A percentile compares a stretch with the other conserved stretches of the same genome.
phyloP scores from a whole-genome alignment of 371 early-diverging fungal species.

The Gilbertella persicaria region DNA sequence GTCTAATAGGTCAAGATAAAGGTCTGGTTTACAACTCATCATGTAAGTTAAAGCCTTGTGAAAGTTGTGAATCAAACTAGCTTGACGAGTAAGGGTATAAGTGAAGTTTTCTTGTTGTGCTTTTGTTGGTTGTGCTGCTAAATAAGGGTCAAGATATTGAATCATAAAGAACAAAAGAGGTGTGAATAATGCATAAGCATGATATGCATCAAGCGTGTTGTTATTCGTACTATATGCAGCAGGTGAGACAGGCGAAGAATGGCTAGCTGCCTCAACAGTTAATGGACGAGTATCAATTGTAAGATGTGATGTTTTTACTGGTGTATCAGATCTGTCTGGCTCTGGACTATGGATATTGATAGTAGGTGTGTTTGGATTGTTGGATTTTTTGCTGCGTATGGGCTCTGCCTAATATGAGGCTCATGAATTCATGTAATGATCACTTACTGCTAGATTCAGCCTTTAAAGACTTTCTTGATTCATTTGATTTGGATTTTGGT shows the following conservation, averaged over 20 bases:
- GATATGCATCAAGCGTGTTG: conserved; percentile 12
- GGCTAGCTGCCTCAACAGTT: conserved; percentile 3
- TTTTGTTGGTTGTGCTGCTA: conserved; percentile 17
- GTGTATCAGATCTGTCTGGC: conserved; percentile 7
- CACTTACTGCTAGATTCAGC: neutral
- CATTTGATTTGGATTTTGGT: conserved; percentile 1
- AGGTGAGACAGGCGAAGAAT: conserved; percentile 14
- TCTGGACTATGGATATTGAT: conserved; percentile 49
- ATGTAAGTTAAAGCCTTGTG: conserved; percentile 53
- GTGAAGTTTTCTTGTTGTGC: conserved; percentile 23
- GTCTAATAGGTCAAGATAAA: conserved; percentile 55
- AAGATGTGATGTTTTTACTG: conserved; percentile 30
- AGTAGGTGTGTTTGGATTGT: conserved; percentile 29
- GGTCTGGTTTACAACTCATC: conserved; percentile 52
- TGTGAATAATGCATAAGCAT: conserved; percentile 37
- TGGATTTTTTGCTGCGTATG: neutral
- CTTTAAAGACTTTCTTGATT: conserved; percentile 1
- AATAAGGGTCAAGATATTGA: conserved; percentile 48
- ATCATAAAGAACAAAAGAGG: conserved; percentile 50
- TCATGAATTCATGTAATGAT: too few species aligned
- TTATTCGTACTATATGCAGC: conserved; percentile 15
- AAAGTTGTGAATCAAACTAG: conserved; percentile 45
- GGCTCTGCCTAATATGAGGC: neutral
- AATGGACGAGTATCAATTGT: conserved; percentile 45
- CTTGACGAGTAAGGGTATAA: conserved; percentile 25